A percentile compares a stretch with the other conserved stretches of the same genome.
Conservation (phyloP, 768 basidiomycete species). For the Asterophora lycoperdoides region DNA sequence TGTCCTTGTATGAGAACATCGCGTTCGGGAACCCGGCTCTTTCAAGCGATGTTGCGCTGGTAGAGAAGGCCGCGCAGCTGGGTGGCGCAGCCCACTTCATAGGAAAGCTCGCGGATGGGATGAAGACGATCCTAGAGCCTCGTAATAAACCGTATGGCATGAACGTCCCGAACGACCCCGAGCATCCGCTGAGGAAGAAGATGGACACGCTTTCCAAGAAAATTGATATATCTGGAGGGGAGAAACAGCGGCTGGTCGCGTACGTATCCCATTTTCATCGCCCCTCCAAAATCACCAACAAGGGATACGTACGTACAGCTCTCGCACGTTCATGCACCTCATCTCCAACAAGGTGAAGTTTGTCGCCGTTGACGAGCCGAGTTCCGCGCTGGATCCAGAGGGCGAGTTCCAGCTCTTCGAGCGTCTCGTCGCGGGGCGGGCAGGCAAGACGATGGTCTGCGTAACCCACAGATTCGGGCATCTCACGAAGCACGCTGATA, state of each 20-base stretch:
- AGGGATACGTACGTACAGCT: conserved; percentile 11
- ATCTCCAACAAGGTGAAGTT: conserved; percentile 28
- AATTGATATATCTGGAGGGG: conserved; percentile 22
- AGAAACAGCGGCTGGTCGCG: conserved; percentile 27
- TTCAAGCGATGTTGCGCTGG: conserved; percentile 13
- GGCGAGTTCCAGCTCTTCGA: conserved; percentile 36
- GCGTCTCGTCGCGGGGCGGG: conserved; percentile 24
- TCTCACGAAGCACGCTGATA: conserved; percentile 33
- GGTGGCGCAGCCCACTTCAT: conserved; percentile 25
- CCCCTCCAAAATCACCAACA: too few species aligned
- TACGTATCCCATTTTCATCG: conserved; percentile 1
- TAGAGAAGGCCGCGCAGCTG: conserved; percentile 28
- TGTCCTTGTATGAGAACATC: conserved; percentile 43
- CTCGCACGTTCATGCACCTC: conserved; percentile 30
- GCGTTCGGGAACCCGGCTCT: conserved; percentile 22
- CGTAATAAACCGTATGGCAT: not conserved
- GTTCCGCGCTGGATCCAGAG: conserved; percentile 40
- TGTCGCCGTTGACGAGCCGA: conserved; percentile 35
- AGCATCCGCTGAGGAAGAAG: conserved; percentile 16
- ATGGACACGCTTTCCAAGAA: conserved; percentile 16
- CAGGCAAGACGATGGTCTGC: conserved; percentile 37
- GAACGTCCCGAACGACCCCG: conserved; percentile 15
- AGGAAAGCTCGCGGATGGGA: conserved; percentile 13
- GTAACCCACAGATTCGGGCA: conserved; percentile 36
- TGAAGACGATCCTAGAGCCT: conserved; percentile 20